Base-by-base conservation (phyloP, 768 basidiomycete genomes). In the Lactarius trivialis region DNA sequence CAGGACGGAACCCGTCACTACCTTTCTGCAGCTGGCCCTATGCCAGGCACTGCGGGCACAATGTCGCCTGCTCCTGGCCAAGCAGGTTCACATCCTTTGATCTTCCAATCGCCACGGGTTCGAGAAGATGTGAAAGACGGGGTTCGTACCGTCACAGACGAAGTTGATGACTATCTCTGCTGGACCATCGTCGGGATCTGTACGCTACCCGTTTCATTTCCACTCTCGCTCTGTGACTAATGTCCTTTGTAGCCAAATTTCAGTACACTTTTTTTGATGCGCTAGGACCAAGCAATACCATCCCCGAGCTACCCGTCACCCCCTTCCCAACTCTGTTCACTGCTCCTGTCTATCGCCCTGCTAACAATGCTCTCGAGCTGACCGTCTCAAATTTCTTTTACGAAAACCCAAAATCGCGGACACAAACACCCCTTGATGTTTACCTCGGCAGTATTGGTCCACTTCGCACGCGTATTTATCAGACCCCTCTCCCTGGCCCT, bases 141-240 rank as follows among this genome's bases (percentile, higher is more conserved):
- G 17, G 79, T 84, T 53, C 83, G 82, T 58, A 75, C 85, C 34
- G 83, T 91, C 58, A 87, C 84, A 26, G 93, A 96, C 68, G 90
- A 93, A 73, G 91, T 97, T 7, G 93, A 97, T 71, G 94, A 97
- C 71, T 95, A 93, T 77, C 76, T 95, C 60, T 93, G 91, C 70
- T 97, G 94, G 94, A 93, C 92, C 14, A 94, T 97, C 68, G 92
- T 93, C 66, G 92, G 94, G 41, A 94, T 96, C 56, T 92, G 94
- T 94, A 75, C 74, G 89, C 77, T 64, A 69, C 24, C 24, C 54
- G 37, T 54, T 55, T 45, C 24, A 61, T 53, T 62, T 59, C 53
- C 30, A 51, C 53, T 58, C 19, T 55, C 43, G 14, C 19, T 45
- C 54, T 30, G 52, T 55, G 59, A 60, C 54, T 63, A 60, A 65